Percentiles rank a stretch among this genome's conserved stretches.
Conservation (phyloP, 192 early-diverging fungal species). For the Podila verticillata region DNA sequence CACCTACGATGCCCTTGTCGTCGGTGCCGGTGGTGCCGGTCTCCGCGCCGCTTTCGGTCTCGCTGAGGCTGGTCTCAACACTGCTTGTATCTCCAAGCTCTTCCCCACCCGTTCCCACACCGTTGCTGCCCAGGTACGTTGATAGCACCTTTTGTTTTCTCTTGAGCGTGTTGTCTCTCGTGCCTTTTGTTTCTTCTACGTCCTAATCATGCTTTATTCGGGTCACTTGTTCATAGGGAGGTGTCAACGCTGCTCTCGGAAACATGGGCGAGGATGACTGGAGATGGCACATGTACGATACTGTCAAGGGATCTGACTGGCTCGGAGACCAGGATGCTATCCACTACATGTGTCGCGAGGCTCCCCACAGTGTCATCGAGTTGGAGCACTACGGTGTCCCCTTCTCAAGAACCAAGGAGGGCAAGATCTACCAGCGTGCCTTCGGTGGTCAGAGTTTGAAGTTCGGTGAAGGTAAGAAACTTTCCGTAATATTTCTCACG, state of each 20-base stretch:
- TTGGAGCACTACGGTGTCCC: conserved; percentile 98
- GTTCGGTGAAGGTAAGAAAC: conserved; percentile 82
- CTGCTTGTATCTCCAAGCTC: conserved; percentile 97
- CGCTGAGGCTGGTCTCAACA: conserved; percentile 94
- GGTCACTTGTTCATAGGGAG: conserved; percentile 68
- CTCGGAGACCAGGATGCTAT: conserved; percentile 99
- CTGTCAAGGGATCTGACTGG: conserved; percentile 99
- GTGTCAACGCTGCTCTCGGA: conserved; percentile 98
- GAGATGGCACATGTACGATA: conserved; percentile 99
- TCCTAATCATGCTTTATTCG: not conserved
- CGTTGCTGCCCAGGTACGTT: conserved; percentile 92
- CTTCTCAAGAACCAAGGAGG: conserved; percentile 97
- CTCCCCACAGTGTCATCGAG: conserved; percentile 94
- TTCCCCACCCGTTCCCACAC: conserved; percentile 99
- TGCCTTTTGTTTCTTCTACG: not conserved
- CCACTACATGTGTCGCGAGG: conserved; percentile 99
- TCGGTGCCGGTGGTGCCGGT: conserved; percentile 98
- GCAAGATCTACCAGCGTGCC: conserved; percentile 98
- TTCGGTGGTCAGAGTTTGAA: conserved; percentile 98
- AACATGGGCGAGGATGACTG: conserved; percentile 99
- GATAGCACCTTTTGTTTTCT: not conserved
- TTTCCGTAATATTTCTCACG: not conserved
- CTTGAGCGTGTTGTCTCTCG: not conserved
- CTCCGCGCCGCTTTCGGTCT: conserved; percentile 98
- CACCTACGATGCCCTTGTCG: conserved; percentile 97